phyloP scores from a whole-genome alignment of 116 monocot genomes.

The Iris pallida region DNA sequence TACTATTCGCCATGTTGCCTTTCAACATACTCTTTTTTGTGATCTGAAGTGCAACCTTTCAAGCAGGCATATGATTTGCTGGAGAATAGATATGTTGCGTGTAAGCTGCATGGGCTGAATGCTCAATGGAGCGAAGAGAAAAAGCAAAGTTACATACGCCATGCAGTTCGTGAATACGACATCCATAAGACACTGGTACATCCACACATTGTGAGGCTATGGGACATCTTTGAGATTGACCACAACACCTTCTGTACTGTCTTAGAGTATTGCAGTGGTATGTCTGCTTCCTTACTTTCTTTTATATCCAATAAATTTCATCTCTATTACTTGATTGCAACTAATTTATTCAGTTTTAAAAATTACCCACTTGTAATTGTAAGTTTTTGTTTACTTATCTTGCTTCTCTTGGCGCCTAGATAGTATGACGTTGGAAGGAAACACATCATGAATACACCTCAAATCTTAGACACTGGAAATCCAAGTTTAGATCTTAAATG shows the following conservation, averaged over 20 bases:
- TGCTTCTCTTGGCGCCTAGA: too few relatives aligned
- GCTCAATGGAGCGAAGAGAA: constrained; percentile 98
- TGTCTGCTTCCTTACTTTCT: neutral
- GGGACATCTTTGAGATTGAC: constrained; percentile 98
- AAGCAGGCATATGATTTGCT: constrained; percentile 94
- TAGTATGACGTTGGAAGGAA: too few relatives aligned
- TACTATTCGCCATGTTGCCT: constrained; percentile 12
- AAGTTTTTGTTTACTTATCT: too few relatives aligned
- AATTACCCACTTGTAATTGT: too few relatives aligned
- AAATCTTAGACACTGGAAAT: too few relatives aligned
- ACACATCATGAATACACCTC: too few relatives aligned
- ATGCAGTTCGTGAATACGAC: constrained; percentile 97
- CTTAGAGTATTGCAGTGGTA: constrained; percentile 96
- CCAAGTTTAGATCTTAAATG: too few relatives aligned
- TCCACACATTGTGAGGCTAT: constrained; percentile 85
- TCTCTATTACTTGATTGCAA: too few relatives aligned
- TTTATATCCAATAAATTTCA: too few relatives aligned
- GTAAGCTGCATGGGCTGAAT: constrained; percentile 98
- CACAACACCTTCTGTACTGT: constrained; percentile 97
- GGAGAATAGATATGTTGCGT: constrained; percentile 92
- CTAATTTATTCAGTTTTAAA: too few relatives aligned
- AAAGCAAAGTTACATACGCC: constrained; percentile 94
- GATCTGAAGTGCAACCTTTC: constrained; percentile 57
- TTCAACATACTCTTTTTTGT: constrained; percentile 38
- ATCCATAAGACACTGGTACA: constrained; percentile 96